Conservation (phyloP, 495 filamentous ascomycete species). For the Cladorrhinum samala region DNA sequence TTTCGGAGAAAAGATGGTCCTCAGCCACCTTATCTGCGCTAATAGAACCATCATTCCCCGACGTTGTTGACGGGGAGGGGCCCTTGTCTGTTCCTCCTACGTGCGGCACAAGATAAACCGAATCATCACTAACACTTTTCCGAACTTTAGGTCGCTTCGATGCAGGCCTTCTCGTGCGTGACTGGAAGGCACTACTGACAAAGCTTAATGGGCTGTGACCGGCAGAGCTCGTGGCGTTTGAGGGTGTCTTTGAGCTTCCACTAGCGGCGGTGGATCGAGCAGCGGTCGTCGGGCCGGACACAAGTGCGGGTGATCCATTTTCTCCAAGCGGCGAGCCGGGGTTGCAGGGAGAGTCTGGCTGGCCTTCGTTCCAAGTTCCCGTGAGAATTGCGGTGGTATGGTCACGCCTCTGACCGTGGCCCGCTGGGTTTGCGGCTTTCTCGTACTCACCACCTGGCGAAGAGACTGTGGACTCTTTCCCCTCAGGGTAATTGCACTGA, state of each 20-base stretch:
- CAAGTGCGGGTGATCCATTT: constrained; percentile 6
- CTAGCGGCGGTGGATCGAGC: constrained; percentile 2
- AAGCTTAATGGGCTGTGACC: constrained; percentile 10
- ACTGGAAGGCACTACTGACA: constrained; percentile 14
- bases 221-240: background rate
- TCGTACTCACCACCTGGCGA: constrained; percentile 21
- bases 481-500: constrained; percentile 5
- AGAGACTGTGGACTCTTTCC: constrained; percentile 1
- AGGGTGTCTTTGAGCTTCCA: background rate
- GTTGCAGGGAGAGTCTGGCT: constrained; percentile 44
- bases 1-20: background rate
- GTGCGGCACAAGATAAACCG: background rate
- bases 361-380: constrained; percentile 56
- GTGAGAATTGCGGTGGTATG: constrained; percentile 47
- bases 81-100: background rate
- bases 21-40: constrained; percentile 9
- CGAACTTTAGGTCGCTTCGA: constrained; percentile 11
- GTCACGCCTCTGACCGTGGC: constrained; percentile 28
- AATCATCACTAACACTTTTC: constrained; percentile 15
- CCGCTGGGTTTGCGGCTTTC: constrained; percentile 9
- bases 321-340: constrained; percentile 11
- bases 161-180: constrained; percentile 5
- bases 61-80: constrained; percentile 1
- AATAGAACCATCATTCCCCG: constrained; percentile 20
- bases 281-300: constrained; percentile 5